These are phyloP conservation scores for Geum urbanum DNA, from an alignment of 306 rosid species.

Conservation along the genomic window DNA sequence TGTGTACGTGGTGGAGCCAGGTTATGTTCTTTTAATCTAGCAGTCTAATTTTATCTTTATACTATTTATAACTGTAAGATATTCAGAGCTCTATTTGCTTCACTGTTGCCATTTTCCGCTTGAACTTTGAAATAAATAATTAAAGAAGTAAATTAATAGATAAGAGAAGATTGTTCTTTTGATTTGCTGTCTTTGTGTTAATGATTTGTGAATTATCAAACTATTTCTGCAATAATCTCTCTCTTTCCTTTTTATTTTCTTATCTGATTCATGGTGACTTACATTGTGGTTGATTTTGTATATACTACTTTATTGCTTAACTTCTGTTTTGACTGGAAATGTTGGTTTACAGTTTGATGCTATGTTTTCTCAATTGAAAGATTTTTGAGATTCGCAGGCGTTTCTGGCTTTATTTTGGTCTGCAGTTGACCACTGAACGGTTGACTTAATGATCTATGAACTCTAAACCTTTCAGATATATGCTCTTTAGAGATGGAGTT, in stretches of 20 bases:
- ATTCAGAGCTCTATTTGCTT: background rate
- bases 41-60: background rate
- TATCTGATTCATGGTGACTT: background rate
- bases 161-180: too few relatives aligned
- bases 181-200: too few relatives aligned
- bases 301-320: background rate
- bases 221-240: too few relatives aligned
- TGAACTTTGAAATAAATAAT: too few relatives aligned
- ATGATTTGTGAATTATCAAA: too few relatives aligned
- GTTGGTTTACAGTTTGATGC: background rate
- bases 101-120: background rate
- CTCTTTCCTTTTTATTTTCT: background rate
- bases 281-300: background rate
- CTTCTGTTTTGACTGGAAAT: background rate
- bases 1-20: constrained; percentile 92
- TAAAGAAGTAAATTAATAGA: too few relatives aligned
- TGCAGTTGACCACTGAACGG: constrained; percentile 12
- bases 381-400: background rate
- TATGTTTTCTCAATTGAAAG: background rate
- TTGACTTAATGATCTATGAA: background rate
- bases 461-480: constrained; percentile 56
- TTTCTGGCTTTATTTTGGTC: background rate
- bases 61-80: background rate
- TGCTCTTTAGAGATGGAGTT: constrained; percentile 89
- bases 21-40: constrained; percentile 50